Conservation (phyloP, 1,284 basidiomycete species). For the Puccinia horiana region DNA sequence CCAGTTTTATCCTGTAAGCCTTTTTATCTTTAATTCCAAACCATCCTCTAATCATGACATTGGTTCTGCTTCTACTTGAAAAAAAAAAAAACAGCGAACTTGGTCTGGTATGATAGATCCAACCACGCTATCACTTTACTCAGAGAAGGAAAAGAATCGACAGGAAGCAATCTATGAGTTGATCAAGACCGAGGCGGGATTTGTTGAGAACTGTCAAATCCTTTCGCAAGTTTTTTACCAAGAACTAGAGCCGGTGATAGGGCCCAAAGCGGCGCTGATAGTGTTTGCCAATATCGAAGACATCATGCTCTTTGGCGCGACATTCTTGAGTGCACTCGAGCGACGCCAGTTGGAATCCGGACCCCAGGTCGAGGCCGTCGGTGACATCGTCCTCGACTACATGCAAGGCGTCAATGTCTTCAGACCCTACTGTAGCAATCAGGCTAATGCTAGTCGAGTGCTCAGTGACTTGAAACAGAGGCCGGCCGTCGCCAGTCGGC, state of each 20-base stretch:
- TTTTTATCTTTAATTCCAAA: not conserved
- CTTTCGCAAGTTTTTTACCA: slow-evolving; percentile 37
- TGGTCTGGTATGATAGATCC: slow-evolving; percentile 36
- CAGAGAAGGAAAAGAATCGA: slow-evolving; percentile 37
- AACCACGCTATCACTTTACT: not conserved
- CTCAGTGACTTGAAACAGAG: slow-evolving; percentile 14
- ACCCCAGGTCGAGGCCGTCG: slow-evolving; percentile 5
- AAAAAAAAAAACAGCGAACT: slow-evolving; percentile 3
- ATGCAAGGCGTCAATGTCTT: slow-evolving; percentile 41
- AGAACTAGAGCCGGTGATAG: slow-evolving; percentile 15
- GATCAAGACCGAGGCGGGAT: slow-evolving; percentile 39
- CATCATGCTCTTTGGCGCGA: slow-evolving; percentile 42
- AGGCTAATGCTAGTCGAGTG: slow-evolving; percentile 29
- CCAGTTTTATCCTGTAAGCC: not conserved
- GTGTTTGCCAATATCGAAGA: slow-evolving; percentile 48
- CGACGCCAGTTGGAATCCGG: slow-evolving; percentile 1
- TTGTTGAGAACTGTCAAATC: slow-evolving; percentile 44
- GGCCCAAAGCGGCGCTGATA: not conserved
- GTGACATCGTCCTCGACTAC: slow-evolving; percentile 25
- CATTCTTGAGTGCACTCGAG: slow-evolving; percentile 42
- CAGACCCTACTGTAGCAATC: slow-evolving; percentile 45
- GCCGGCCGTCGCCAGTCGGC: not conserved
- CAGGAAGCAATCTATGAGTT: slow-evolving; percentile 47
- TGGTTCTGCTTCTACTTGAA: not conserved
- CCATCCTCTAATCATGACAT: not conserved